phyloP scores from a whole-genome alignment of 2,329 filamentous ascomycete genomes.

The Hortaea sp. region DNA sequence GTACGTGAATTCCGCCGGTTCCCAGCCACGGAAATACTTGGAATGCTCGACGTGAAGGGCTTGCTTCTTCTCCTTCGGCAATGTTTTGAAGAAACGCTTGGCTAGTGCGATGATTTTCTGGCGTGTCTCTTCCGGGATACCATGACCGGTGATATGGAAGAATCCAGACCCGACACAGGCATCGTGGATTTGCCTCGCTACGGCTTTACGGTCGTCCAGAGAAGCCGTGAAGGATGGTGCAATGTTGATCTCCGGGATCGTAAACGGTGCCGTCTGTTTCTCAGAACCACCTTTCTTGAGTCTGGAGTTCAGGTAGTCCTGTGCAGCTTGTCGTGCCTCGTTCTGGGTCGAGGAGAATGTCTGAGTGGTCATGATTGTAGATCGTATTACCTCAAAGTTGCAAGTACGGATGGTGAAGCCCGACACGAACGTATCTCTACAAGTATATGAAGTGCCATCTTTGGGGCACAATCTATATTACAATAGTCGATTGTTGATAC shows the following conservation, averaged over 20 bases:
- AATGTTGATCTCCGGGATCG: slow-evolving; percentile 30
- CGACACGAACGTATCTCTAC: too few relatives aligned
- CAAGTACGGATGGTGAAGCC: too few relatives aligned
- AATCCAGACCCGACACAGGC: slow-evolving; percentile 31
- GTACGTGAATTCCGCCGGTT: slow-evolving; percentile 31
- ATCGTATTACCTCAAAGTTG: background rate
- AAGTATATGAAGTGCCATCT: too few relatives aligned
- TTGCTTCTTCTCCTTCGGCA: slow-evolving; percentile 27
- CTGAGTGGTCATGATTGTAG: slow-evolving; percentile 2
- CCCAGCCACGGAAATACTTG: slow-evolving; percentile 32
- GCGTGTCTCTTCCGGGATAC: slow-evolving; percentile 20
- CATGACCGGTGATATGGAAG: slow-evolving; percentile 33
- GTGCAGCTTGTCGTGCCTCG: slow-evolving; percentile 26
- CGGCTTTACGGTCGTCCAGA: slow-evolving; percentile 22
- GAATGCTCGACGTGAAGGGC: slow-evolving; percentile 30
- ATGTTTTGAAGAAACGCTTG: slow-evolving; percentile 26
- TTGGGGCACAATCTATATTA: too few relatives aligned
- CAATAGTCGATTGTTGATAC: too few relatives aligned
- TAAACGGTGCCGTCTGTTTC: slow-evolving; percentile 15
- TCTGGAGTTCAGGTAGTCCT: slow-evolving; percentile 25
- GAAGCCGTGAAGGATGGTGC: slow-evolving; percentile 25
- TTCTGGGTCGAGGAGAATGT: slow-evolving; percentile 11
- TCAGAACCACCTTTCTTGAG: slow-evolving; percentile 14
- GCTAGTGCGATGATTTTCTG: slow-evolving; percentile 28
- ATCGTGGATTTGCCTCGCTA: slow-evolving; percentile 29